phyloP scores from a whole-genome alignment of 805 yeast species.

The Clavispora phyllophila region DNA sequence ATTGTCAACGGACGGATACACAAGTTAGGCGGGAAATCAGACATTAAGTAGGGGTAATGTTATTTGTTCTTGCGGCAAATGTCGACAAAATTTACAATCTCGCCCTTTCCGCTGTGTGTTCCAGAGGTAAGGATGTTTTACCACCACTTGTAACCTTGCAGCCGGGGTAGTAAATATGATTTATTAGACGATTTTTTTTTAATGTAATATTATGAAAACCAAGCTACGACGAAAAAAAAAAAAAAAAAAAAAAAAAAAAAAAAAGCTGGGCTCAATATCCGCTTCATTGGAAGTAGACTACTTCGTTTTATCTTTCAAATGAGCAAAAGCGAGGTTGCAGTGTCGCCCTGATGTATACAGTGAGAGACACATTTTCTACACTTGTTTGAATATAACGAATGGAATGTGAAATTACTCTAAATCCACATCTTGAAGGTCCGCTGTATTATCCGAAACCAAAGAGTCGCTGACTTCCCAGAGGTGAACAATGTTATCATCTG shows the following conservation, averaged over 20 bases:
- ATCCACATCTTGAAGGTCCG: constrained; percentile 12
- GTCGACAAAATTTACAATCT: not conserved
- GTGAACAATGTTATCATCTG: constrained; percentile 58
- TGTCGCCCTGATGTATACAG: not conserved
- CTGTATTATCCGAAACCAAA: constrained; percentile 18
- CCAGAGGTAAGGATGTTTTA: not conserved
- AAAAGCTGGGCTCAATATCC: too few relatives aligned
- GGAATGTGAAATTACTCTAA: constrained; percentile 19
- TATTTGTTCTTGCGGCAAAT: not conserved
- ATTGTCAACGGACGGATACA: constrained; percentile 25
- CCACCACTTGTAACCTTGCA: too few relatives aligned
- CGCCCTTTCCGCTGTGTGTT: not conserved
- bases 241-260: too few relatives aligned
- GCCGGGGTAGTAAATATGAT: too few relatives aligned
- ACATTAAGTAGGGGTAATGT: constrained; percentile 20
- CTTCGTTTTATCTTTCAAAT: too few relatives aligned
- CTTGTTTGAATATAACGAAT: too few relatives aligned
- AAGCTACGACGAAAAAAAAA: too few relatives aligned
- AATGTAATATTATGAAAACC: too few relatives aligned
- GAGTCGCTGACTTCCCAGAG: constrained; percentile 46
- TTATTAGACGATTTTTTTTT: too few relatives aligned
- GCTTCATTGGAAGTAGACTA: too few relatives aligned
- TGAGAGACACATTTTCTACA: too few relatives aligned
- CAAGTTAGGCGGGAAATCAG: constrained; percentile 43
- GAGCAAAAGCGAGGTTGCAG: too few relatives aligned